phyloP scores from a whole-genome alignment of 495 filamentous ascomycete species.

The Aspergillus homomorphus region DNA sequence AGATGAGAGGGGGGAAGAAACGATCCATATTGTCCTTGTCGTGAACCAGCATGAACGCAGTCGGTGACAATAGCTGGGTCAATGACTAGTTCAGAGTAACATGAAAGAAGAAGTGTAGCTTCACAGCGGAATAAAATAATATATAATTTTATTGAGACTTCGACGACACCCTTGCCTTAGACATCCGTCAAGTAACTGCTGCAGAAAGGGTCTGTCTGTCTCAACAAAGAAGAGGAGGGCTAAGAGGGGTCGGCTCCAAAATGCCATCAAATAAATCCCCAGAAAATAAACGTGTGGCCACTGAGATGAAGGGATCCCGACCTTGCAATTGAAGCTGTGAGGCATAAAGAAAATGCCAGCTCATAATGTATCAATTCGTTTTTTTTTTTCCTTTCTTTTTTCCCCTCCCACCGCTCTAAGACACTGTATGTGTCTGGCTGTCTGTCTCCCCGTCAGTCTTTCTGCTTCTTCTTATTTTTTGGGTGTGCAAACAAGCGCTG shows the following conservation, averaged over 20 bases:
- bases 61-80: constrained; percentile 3
- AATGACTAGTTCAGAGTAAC: constrained; percentile 2
- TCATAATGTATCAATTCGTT: constrained; percentile 11
- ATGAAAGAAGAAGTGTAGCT: constrained; percentile 1
- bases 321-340: constrained; percentile 15
- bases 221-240: neutral
- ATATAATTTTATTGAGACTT: constrained; percentile 2
- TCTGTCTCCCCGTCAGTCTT: constrained; percentile 7
- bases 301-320: constrained; percentile 10
- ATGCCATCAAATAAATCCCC: neutral
- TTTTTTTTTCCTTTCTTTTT: constrained; percentile 6
- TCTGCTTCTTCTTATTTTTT: neutral
- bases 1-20: constrained; percentile 18
- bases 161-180: neutral
- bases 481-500: neutral
- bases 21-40: constrained; percentile 24
- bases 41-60: constrained; percentile 4
- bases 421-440: constrained; percentile 10
- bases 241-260: constrained; percentile 2
- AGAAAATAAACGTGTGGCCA: constrained; percentile 16
- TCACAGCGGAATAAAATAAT: constrained; percentile 7
- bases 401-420: neutral
- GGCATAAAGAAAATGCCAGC: constrained; percentile 23
- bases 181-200: neutral
- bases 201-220: neutral